A percentile compares a stretch with the other conserved stretches of the same genome.
These are phyloP conservation scores for Diversispora eburnea DNA, from an alignment of 192 early-diverging fungal genomes.

Conservation along the genomic window DNA sequence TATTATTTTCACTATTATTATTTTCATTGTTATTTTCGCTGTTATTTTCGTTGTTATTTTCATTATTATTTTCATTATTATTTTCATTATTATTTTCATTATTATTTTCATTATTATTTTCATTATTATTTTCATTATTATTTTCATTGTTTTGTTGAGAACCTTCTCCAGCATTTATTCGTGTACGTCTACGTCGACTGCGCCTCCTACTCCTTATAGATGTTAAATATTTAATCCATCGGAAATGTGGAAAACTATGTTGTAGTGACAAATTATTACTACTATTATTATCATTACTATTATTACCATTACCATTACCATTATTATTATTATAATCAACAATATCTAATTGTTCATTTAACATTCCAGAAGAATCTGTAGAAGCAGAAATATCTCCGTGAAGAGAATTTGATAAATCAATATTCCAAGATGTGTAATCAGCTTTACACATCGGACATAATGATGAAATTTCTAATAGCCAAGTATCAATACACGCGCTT, in stretches of 20 bases:
- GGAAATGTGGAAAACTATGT: constrained; percentile 15
- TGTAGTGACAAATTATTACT: neutral
- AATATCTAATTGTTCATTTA: neutral
- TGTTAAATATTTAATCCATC: constrained; percentile 27
- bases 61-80: no score
- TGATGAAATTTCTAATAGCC: constrained; percentile 23
- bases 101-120: no score
- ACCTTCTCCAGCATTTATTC: neutral
- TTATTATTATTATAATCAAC: neutral
- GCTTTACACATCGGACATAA: constrained; percentile 31
- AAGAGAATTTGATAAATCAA: neutral
- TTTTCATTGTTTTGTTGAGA: no score
- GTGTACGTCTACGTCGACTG: neutral
- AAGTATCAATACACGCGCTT: constrained; percentile 23
- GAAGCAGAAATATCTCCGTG: neutral
- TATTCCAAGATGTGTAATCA: constrained; percentile 25
- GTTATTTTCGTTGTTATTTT: no score
- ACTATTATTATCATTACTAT: neutral
- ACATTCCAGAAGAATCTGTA: neutral
- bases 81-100: no score
- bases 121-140: no score
- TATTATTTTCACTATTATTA: no score
- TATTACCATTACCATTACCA: neutral
- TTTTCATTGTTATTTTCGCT: no score
- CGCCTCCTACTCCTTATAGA: constrained; percentile 8